phyloP scores from a whole-genome alignment of 805 yeast genomes.

The Kodamaea neixiangensis region DNA sequence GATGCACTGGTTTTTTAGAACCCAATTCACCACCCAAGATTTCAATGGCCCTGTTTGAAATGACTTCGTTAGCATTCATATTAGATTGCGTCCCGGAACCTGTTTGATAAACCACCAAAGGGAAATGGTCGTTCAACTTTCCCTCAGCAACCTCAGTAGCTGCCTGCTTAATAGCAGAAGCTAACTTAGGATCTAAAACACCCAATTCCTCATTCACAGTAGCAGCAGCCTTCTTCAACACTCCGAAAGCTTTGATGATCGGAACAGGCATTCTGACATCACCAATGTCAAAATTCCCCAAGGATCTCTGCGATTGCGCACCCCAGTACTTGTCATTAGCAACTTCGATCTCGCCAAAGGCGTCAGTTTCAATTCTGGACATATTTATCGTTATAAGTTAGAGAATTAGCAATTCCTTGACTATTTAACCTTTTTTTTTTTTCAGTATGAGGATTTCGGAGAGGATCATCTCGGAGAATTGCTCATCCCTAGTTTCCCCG shows the following conservation, averaged over 20 bases:
- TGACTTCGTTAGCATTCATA: constrained; percentile 44
- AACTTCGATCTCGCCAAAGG: constrained; percentile 40
- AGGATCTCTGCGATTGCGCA: constrained; percentile 41
- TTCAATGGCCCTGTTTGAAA: constrained; percentile 41
- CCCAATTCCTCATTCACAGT: constrained; percentile 37
- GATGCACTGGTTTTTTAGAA: constrained; percentile 40
- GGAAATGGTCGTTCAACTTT: constrained; percentile 40
- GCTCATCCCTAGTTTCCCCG: constrained; percentile 3
- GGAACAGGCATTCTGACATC: constrained; percentile 40
- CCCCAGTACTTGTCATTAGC: constrained; percentile 39
- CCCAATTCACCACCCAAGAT: constrained; percentile 40
- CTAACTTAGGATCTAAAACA: constrained; percentile 31
- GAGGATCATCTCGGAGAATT: neutral
- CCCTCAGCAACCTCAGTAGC: constrained; percentile 42
- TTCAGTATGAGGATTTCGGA: neutral
- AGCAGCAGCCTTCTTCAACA: constrained; percentile 42
- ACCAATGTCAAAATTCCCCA: constrained; percentile 40
- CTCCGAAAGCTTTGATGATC: constrained; percentile 36
- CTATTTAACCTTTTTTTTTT: neutral
- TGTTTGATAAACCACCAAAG: constrained; percentile 43
- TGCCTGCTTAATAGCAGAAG: constrained; percentile 37
- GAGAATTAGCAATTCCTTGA: constrained; percentile 1
- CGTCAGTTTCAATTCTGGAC: constrained; percentile 38
- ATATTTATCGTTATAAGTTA: constrained; percentile 3
- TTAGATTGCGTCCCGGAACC: constrained; percentile 44